Conservation (phyloP, 177 flowering plant genomes). For the Vitis hybrid region DNA sequence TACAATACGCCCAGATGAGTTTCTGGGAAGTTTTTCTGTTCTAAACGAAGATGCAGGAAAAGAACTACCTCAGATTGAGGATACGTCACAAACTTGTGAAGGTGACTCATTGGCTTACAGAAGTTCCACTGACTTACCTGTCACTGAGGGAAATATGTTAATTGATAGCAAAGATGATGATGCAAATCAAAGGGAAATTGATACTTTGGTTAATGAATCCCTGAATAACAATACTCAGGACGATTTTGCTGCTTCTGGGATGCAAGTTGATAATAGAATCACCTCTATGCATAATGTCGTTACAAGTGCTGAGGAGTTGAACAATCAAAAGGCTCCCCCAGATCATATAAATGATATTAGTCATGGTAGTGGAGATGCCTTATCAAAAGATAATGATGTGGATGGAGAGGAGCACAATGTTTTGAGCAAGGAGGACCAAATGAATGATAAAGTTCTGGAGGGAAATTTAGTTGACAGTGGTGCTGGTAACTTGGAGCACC, state of each 20-base stretch:
- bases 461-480: conserved; percentile 11
- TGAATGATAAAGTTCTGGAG: conserved; percentile 13
- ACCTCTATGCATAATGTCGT: conserved; percentile 14
- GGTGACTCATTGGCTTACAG: conserved; percentile 29
- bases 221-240: conserved; percentile 9
- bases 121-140: conserved; percentile 19
- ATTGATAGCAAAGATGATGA: conserved; percentile 8
- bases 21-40: conserved; percentile 22
- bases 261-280: conserved; percentile 15
- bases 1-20: conserved; percentile 25
- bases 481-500: conserved; percentile 2
- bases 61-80: conserved; percentile 20
- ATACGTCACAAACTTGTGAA: conserved; percentile 17
- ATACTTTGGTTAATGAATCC: conserved; percentile 9
- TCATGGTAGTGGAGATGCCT: conserved; percentile 10
- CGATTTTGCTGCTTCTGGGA: conserved; percentile 15
- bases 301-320: conserved; percentile 17
- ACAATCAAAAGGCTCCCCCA: conserved; percentile 5
- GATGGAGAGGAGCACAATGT: background rate
- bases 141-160: conserved; percentile 1
- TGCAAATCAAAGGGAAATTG: conserved; percentile 11
- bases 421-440: conserved; percentile 8
- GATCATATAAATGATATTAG: conserved; percentile 10
- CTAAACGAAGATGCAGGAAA: conserved; percentile 20
- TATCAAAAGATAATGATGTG: background rate